phyloP scores from a whole-genome alignment of 139 green algal genomes.

The Tetraselmis striata region DNA sequence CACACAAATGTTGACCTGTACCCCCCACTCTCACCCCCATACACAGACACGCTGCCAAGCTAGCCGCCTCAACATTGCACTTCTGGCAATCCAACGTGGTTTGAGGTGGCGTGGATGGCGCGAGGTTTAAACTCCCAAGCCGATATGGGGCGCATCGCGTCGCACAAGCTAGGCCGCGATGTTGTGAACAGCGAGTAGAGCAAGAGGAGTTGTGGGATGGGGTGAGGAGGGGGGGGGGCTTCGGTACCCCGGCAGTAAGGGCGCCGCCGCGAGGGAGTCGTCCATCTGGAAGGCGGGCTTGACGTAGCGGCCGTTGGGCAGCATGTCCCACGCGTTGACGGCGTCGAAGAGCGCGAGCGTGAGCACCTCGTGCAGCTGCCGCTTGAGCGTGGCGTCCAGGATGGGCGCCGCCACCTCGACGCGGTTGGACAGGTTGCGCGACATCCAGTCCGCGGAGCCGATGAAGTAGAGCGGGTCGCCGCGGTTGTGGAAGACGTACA shows the following conservation, averaged over 20 bases:
- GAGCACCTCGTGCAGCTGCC: slow-evolving; percentile 38
- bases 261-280: slow-evolving; percentile 8
- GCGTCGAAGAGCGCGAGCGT: slow-evolving; percentile 17
- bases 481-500: slow-evolving; percentile 41
- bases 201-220: no score
- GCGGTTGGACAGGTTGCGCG: slow-evolving; percentile 40
- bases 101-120: no score
- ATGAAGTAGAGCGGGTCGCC: slow-evolving; percentile 39
- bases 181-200: no score
- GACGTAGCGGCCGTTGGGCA: slow-evolving; percentile 17
- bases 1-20: no score
- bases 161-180: no score
- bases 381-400: slow-evolving; percentile 26
- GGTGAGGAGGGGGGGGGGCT: no score
- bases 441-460: slow-evolving; percentile 53
- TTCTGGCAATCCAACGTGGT: no score
- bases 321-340: slow-evolving; percentile 26
- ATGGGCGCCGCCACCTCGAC: slow-evolving; percentile 53
- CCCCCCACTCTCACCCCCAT: no score
- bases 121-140: no score
- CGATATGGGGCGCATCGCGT: no score
- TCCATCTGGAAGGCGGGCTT: slow-evolving; percentile 15
- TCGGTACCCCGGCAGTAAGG: slow-evolving; percentile 8
- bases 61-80: no score
- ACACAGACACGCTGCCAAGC: no score